Evolutionary conservation across 2,329 filamentous ascomycete species (phyloP).

Genomic region (Colletotrichum tamarilloi): DNA sequence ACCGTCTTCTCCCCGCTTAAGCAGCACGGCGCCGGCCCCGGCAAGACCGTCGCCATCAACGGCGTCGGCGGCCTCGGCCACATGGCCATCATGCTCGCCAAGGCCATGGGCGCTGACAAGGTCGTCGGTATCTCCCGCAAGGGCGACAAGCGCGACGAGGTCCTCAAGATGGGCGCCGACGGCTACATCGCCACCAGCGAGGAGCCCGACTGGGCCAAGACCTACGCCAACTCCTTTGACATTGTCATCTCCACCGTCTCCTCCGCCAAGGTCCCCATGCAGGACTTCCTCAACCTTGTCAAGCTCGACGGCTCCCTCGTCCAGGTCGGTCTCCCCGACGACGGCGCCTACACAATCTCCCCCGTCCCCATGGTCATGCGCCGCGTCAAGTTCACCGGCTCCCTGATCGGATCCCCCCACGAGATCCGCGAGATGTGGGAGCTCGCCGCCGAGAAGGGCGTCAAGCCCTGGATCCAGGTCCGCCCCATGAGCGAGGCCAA

Average conservation of each 20-base stretch:
- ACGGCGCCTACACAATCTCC: slow-evolving; percentile 48
- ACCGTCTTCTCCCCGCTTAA: slow-evolving; percentile 74
- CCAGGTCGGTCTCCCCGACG: slow-evolving; percentile 69
- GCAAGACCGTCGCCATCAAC: slow-evolving; percentile 74
- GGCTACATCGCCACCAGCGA: slow-evolving; percentile 56
- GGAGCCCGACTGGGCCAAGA: slow-evolving; percentile 64
- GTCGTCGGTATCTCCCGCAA: slow-evolving; percentile 70
- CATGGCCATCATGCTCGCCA: slow-evolving; percentile 75
- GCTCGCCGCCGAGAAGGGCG: slow-evolving; percentile 65
- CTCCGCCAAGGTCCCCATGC: slow-evolving; percentile 54
- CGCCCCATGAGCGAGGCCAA: slow-evolving; percentile 67
- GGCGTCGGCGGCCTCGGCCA: slow-evolving; percentile 77
- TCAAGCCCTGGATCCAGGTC: slow-evolving; percentile 68
- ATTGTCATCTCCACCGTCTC: slow-evolving; percentile 70
- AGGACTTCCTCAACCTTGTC: slow-evolving; percentile 69
- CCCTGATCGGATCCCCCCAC: slow-evolving; percentile 58
- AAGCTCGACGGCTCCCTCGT: slow-evolving; percentile 67
- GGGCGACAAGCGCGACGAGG: slow-evolving; percentile 64
- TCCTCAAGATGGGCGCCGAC: slow-evolving; percentile 67
- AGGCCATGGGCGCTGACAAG: slow-evolving; percentile 72
- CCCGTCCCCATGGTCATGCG: slow-evolving; percentile 68
- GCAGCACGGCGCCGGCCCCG: slow-evolving; percentile 72
- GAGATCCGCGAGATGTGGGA: slow-evolving; percentile 71
- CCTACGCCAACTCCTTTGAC: slow-evolving; percentile 63
- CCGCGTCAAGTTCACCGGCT: slow-evolving; percentile 61